These are phyloP conservation scores for Psidium friedrichsthalianum DNA, from an alignment of 345 rosid genomes.

Conservation along the genomic window DNA sequence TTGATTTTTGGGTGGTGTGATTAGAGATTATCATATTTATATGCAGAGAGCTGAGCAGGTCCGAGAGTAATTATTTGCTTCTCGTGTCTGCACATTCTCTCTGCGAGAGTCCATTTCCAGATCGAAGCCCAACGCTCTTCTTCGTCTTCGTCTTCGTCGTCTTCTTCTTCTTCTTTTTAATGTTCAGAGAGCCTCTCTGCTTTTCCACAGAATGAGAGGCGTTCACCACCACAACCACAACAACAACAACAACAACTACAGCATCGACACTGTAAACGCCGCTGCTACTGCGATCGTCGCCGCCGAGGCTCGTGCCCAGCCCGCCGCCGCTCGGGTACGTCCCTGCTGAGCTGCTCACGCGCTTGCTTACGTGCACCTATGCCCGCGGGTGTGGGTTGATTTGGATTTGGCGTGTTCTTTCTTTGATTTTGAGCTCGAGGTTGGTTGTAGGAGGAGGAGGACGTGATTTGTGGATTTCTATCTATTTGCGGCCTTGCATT, in stretches of 20 bases:
- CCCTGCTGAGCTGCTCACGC: neutral
- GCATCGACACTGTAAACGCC: constrained; percentile 85
- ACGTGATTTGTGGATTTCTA: neutral
- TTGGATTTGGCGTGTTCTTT: neutral
- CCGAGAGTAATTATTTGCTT: neutral
- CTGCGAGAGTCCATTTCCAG: neutral
- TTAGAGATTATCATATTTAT: neutral
- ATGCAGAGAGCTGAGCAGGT: neutral
- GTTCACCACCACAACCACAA: neutral
- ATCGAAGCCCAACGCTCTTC: neutral
- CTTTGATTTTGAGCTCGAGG: neutral
- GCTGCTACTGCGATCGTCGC: constrained; percentile 91
- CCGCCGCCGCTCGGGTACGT: constrained; percentile 44
- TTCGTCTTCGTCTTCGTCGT: neutral
- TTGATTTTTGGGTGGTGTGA: neutral
- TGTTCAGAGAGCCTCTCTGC: neutral
- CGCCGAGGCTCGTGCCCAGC: constrained; percentile 81
- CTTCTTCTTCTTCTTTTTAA: neutral
- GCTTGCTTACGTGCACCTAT: neutral
- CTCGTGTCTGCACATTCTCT: neutral
- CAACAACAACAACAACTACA: constrained; percentile 11
- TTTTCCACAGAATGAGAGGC: neutral
- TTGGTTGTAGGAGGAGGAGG: neutral
- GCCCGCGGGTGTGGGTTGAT: neutral
- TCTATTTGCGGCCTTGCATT: neutral